These are phyloP conservation scores for Saccharomycopsis phalli DNA, from an alignment of 1,139 yeast species.

Conservation along the genomic window DNA sequence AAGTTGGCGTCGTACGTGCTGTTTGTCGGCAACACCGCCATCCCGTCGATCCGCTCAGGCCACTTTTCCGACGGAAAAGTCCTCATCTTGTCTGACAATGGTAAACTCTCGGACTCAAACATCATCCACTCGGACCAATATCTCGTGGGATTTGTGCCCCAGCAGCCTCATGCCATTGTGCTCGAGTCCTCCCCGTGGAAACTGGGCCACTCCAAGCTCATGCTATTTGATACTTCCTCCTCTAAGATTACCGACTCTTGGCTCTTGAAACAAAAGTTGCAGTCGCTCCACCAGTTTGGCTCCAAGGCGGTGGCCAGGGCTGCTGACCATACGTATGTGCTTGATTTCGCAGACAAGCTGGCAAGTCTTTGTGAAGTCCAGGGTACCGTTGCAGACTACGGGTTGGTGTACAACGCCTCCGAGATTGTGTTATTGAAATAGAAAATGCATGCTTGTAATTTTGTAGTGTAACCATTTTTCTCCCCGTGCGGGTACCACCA, in stretches of 20 bases:
- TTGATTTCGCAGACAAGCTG: no score
- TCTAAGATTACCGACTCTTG: neutral
- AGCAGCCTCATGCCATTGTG: neutral
- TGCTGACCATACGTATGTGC: no score
- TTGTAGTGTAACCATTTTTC: no score
- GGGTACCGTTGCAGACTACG: no score
- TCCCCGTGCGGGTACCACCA: no score
- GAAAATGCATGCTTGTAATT: no score
- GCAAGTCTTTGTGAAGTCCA: no score
- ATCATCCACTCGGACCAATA: neutral
- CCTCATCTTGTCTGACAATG: neutral
- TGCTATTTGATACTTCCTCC: neutral
- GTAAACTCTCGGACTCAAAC: neutral
- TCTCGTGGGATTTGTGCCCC: neutral
- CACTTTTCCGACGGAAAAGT: neutral
- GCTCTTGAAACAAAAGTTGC: neutral
- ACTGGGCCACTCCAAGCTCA: neutral
- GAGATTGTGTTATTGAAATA: no score
- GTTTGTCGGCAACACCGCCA: conserved; percentile 4
- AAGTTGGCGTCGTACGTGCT: conserved; percentile 1
- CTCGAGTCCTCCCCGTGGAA: neutral
- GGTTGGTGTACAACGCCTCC: no score
- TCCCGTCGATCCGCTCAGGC: neutral
- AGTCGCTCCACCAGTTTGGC: neutral
- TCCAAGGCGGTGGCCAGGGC: no score